Evolutionary conservation across 192 early-diverging fungal species (phyloP), one percentile per base, ranked within the genome.

Genomic region (Rhizophagus clarus): DNA sequence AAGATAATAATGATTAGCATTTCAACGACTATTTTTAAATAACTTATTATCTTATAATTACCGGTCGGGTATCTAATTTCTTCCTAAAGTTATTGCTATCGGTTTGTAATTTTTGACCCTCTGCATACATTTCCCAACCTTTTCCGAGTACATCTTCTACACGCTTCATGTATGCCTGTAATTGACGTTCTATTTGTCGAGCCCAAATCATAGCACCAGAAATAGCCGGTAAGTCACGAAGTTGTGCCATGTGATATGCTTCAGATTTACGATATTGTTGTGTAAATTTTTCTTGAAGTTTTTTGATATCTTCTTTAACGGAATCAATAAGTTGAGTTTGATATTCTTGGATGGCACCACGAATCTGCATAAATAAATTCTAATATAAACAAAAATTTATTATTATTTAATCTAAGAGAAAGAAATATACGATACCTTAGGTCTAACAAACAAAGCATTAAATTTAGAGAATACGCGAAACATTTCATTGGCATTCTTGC

Each of bases 381-480:
- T 3, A 51, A 56, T 56, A 20, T 28, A 22, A 62, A n/a, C 66
- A 22, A 28, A 51, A 26, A 40, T 40, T 40, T 20, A 67, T 9
- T 22, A 78, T 11, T 29, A 11, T 17, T 28, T 24, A 61, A 47
- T 26, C 34, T n/a, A 60, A 74, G 17, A 26, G 61, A 14, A 66
- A 70, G 6, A 66, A 4, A 66, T 69, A 49, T 61, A 60, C 8
- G n/a, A 67, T 85, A 86, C 87, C 83, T 99, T 99, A 80, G 97
- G 98, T 69, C 98, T 89, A 47, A 99, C 95, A 86, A 99, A 99
- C 60, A 99, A 90, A 3, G 98, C 97, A 82, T 99, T 99, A 91
- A 99, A 99, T 83, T 99, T 99, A 60, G 96, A 97, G 83, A 99
- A 99, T 28, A 99, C 96, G 20, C 97, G 91, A 88, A 99, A 99